phyloP scores from a whole-genome alignment of 2,329 filamentous ascomycete species.

The Pseudogymnoascus sp. region DNA sequence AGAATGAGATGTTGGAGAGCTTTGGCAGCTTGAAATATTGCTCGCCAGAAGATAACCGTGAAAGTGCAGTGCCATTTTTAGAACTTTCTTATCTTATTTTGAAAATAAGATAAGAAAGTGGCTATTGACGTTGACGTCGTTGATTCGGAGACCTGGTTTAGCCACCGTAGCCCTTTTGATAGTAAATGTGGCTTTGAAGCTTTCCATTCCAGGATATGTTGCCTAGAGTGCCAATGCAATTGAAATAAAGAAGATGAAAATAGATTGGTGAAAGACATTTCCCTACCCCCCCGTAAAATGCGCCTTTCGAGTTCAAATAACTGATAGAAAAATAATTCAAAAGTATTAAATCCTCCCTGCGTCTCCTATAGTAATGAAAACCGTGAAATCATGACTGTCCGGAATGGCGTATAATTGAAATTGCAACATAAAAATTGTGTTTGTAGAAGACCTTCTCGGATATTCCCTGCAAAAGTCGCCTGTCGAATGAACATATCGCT shows the following conservation, averaged over 20 bases:
- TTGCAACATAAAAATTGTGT: background rate
- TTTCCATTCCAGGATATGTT: background rate
- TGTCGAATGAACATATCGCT: too few relatives aligned
- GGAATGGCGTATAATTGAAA: background rate
- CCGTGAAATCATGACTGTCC: background rate
- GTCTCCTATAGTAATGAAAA: background rate
- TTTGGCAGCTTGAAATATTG: background rate
- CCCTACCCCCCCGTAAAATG: background rate
- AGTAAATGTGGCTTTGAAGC: background rate
- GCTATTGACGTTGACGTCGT: background rate
- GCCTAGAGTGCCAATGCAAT: background rate
- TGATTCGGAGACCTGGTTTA: background rate
- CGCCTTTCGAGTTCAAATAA: background rate
- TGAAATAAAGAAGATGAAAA: background rate
- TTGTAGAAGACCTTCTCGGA: background rate
- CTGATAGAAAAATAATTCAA: background rate
- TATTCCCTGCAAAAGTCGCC: background rate
- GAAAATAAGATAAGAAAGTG: background rate
- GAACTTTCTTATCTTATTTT: too few relatives aligned
- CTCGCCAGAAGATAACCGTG: background rate
- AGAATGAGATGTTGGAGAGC: background rate
- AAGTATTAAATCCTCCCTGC: background rate
- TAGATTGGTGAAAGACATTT: background rate
- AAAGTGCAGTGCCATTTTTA: background rate
- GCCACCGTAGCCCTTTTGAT: background rate